Conservation (phyloP, 176 grass and related monocot genomes). For the Metroxylon sagu region DNA sequence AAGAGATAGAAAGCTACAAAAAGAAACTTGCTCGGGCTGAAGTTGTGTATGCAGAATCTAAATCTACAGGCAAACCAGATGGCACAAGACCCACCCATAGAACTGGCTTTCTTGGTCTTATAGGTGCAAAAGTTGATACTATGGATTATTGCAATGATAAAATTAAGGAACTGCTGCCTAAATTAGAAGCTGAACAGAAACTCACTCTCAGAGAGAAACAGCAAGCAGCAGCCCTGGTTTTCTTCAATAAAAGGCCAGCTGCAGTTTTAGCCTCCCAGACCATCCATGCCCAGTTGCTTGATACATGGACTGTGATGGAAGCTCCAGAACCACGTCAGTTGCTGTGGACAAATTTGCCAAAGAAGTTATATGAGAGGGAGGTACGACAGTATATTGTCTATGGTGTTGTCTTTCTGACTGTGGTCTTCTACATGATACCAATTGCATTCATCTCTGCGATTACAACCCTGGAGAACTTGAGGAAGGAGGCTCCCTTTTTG, state of each 20-base stretch:
- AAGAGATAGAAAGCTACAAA: conserved; percentile 62
- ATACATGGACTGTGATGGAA: conserved; percentile 75
- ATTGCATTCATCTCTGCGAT: conserved; percentile 64
- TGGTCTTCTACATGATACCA: conserved; percentile 69
- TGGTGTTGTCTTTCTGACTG: conserved; percentile 55
- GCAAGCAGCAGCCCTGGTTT: conserved; percentile 55
- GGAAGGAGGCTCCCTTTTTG: conserved; percentile 57
- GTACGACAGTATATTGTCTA: conserved; percentile 55
- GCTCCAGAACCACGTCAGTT: conserved; percentile 67
- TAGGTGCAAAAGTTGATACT: conserved; percentile 83
- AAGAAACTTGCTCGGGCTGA: conserved; percentile 75
- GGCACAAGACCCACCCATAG: conserved; percentile 53
- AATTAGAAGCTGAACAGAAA: conserved; percentile 82
- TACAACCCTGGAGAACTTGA: conserved; percentile 62
- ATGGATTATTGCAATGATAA: conserved; percentile 65
- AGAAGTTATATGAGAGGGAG: conserved; percentile 46
- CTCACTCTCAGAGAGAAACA: conserved; percentile 60
- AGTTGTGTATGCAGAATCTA: conserved; percentile 54
- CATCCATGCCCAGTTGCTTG: conserved; percentile 64
- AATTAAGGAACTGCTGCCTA: conserved; percentile 70
- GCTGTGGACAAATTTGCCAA: conserved; percentile 70
- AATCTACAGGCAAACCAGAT: conserved; percentile 46
- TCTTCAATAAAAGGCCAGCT: conserved; percentile 73
- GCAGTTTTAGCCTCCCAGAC: conserved; percentile 79
- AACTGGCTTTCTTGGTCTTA: conserved; percentile 73